These are phyloP conservation scores for Plasmodium blacklocki DNA, from an alignment of 169 alveolate genomes.

Conservation along the genomic window DNA sequence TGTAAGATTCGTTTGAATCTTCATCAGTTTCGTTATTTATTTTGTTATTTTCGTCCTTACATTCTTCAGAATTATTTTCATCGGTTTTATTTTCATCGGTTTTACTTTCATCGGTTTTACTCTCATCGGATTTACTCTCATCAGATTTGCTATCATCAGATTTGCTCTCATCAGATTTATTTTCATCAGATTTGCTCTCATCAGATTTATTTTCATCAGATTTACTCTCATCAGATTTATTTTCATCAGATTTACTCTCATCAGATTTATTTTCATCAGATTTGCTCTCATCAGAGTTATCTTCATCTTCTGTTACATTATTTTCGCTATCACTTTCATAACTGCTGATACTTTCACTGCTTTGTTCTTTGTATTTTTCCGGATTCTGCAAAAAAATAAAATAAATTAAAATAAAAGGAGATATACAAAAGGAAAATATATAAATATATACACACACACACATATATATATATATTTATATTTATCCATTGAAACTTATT, in stretches of 20 bases:
- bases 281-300: not conserved
- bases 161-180: not conserved
- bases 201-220: not conserved
- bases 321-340: conserved; percentile 2
- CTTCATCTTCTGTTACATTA: not conserved
- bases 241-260: not conserved
- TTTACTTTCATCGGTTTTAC: not conserved
- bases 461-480: too few species aligned
- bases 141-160: conserved; percentile 11
- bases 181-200: conserved; percentile 6
- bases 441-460: not conserved
- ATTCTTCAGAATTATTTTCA: not conserved
- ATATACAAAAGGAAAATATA: not conserved
- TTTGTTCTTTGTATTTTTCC: conserved; percentile 7
- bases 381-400: conserved; percentile 17
- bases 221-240: too few species aligned
- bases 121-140: not conserved
- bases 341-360: conserved; percentile 15
- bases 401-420: too few species aligned
- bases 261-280: not conserved
- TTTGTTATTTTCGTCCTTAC: not conserved
- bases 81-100: not conserved
- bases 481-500: too few species aligned
- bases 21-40: not conserved
- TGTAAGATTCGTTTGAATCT: not conserved